Conservation (phyloP, 345 rosid species). For the Punica granatum region DNA sequence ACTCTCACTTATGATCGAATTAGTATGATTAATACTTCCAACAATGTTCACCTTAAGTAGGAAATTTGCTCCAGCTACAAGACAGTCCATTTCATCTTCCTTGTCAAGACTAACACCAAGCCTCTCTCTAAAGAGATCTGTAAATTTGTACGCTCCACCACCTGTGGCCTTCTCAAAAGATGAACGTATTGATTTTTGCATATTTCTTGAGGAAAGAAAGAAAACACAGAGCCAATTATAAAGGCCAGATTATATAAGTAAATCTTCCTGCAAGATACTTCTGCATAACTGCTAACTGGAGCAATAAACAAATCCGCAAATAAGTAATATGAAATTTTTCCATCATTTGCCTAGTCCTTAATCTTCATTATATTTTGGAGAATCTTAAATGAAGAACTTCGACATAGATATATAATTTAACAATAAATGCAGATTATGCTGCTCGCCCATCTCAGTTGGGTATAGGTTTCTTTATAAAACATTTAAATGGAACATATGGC, state of each 20-base stretch:
- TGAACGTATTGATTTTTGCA: constrained; percentile 19
- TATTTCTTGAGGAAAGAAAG: background rate
- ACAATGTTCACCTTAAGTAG: constrained; percentile 66
- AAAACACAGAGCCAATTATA: background rate
- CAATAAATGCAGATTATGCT: background rate
- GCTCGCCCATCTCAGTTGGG: background rate
- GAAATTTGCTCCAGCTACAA: constrained; percentile 97
- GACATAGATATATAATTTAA: background rate
- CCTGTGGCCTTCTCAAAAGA: constrained; percentile 86
- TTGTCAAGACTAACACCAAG: constrained; percentile 94
- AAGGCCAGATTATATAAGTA: constrained; percentile 1
- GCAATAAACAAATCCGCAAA: background rate
- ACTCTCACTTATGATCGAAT: background rate
- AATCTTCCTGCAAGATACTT: background rate
- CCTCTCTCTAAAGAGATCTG: constrained; percentile 90
- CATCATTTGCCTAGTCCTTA: background rate
- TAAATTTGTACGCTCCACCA: constrained; percentile 91
- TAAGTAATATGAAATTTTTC: background rate
- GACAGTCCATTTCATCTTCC: constrained; percentile 99
- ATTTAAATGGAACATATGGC: background rate
- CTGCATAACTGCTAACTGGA: constrained; percentile 1
- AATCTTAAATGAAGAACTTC: background rate
- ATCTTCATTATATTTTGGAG: background rate
- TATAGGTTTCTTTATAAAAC: background rate
- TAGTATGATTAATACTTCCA: background rate